phyloP scores from a whole-genome alignment of 2,329 filamentous ascomycete species.

The Verticillium dahliae region DNA sequence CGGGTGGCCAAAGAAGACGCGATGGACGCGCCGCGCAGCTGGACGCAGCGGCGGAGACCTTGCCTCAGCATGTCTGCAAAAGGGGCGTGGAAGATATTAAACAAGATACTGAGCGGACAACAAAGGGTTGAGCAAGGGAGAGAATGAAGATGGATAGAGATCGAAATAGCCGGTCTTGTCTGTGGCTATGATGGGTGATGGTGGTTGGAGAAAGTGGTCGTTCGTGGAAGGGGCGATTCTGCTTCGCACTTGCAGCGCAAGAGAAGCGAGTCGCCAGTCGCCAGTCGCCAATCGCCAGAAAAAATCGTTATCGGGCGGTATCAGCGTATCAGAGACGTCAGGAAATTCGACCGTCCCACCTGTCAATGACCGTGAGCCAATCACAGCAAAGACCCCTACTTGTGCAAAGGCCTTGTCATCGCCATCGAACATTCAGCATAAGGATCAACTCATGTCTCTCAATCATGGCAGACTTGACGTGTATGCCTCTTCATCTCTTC shows the following conservation, averaged over 20 bases:
- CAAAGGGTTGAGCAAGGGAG: not conserved
- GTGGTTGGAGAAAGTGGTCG: not conserved
- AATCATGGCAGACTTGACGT: too few species aligned
- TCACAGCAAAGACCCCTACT: not conserved
- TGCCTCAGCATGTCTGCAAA: slow-evolving; percentile 12
- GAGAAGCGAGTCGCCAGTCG: not conserved
- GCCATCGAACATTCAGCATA: not conserved
- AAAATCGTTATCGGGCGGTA: not conserved
- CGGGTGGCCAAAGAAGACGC: slow-evolving; percentile 5
- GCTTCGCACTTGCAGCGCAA: not conserved
- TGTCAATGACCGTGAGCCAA: not conserved
- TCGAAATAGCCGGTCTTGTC: not conserved
- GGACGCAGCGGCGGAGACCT: slow-evolving; percentile 31
- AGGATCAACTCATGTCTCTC: too few species aligned
- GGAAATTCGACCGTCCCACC: not conserved
- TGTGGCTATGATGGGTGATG: not conserved
- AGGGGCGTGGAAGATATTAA: not conserved
- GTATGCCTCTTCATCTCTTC: too few species aligned
- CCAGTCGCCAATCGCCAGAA: not conserved
- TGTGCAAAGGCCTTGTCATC: not conserved
- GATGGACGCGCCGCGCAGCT: slow-evolving; percentile 21
- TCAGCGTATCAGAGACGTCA: not conserved
- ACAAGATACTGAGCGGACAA: not conserved
- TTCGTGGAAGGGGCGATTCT: not conserved
- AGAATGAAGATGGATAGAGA: not conserved